Base-by-base conservation (phyloP, 139 green algal species). In the Coelastrella sp. region DNA sequence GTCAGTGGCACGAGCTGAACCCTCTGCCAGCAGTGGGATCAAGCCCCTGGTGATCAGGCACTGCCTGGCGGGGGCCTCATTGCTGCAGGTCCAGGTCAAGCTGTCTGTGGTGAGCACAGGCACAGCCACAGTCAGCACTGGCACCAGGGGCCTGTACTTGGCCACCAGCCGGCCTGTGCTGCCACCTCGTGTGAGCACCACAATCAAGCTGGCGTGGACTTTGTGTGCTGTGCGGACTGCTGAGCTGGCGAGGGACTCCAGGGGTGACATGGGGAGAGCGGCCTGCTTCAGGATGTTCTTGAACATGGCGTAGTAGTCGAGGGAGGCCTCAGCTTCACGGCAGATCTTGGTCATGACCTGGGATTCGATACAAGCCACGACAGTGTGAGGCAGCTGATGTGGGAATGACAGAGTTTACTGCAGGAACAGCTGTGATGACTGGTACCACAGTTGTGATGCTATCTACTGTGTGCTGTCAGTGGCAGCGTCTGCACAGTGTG, bases 201-300 rank as follows among this genome's bases (percentile, higher is more conserved):
- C 95, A 89, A 99, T 98, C 14, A 99, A 93, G 60, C 92, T 95
- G 19, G 98, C 98, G 86, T 98, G 94, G 54, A 98, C 96, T 94
- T 99, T 99, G 92, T 99, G 97, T 14, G 98, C 97, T 5, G 98
- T 99, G 83, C 97, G 92, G 57, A 99, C 98, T 22, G 98, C 98
- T 0, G 97, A 99, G 19, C 96, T 99, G 5, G 98, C 98, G 22
- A 99, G 94, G 8, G 96, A 98, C 94, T 99, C 98, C 20, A 99
- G 92, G 6, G 98, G 96, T 61, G 91, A 95, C 97, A 99, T 99
- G 85, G 98, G 98, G 83, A 98, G 91, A 32, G 96, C 93, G 0
- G 96, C 94, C 73, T 98, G 74, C 87, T 91, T 91, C 47, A 94
- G 84, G 88, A 94, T 93, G 86, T 88, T 92, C 93, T 98, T 99